These are phyloP conservation scores for Plasmodium vivax DNA, from an alignment of 169 alveolate species.

Conservation along the genomic window DNA sequence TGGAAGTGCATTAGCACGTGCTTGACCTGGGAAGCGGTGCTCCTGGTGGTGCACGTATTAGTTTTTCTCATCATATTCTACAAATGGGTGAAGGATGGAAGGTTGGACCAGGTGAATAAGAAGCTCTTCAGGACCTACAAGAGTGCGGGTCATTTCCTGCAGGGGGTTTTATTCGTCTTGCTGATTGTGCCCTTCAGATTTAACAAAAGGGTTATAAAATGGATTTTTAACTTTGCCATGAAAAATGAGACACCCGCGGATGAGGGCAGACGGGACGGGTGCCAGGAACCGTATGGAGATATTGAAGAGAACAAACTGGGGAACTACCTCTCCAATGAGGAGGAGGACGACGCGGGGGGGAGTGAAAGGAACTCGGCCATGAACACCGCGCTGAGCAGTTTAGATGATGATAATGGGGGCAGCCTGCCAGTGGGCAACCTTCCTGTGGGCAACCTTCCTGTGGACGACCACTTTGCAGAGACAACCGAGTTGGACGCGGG, in stretches of 20 bases:
- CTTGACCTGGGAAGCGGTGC: constrained; percentile 41
- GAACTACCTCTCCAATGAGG: background rate
- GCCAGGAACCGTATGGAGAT: background rate
- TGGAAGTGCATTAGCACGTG: constrained; percentile 5
- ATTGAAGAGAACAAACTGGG: background rate
- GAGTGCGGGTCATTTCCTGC: constrained; percentile 47
- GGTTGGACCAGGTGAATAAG: background rate
- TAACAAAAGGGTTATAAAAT: constrained; percentile 14
- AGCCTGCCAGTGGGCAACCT: background rate
- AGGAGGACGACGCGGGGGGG: background rate
- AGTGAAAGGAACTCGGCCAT: background rate
- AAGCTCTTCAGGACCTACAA: constrained; percentile 11
- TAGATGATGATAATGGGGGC: background rate
- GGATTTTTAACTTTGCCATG: background rate
- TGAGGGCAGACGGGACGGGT: background rate
- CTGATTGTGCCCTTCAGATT: constrained; percentile 40
- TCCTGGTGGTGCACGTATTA: constrained; percentile 12
- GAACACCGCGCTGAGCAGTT: background rate
- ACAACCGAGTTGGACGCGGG: background rate
- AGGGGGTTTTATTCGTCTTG: constrained; percentile 33
- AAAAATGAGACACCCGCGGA: background rate
- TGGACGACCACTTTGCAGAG: background rate
- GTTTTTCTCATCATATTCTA: constrained; percentile 17
- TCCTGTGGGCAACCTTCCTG: too few relatives aligned
- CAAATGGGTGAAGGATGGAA: constrained; percentile 17